These are phyloP conservation scores for Calonectria henricotiae DNA, from an alignment of 2,329 filamentous ascomycete species.

Conservation along the genomic window DNA sequence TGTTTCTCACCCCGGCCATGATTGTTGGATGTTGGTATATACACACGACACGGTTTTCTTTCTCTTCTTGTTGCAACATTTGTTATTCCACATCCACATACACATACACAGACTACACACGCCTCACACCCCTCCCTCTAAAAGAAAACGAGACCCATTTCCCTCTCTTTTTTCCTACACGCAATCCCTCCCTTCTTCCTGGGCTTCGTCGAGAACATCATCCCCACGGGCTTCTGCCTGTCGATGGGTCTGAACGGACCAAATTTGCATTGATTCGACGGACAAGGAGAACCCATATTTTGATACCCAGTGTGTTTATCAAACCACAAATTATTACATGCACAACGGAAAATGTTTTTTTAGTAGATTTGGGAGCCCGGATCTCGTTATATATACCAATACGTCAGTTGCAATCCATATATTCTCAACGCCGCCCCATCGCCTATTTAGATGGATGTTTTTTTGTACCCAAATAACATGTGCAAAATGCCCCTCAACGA, in stretches of 20 bases:
- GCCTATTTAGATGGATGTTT: slow-evolving; percentile 11
- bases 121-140: not conserved
- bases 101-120: too few species aligned
- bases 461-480: slow-evolving; percentile 15
- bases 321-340: not conserved
- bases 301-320: slow-evolving; percentile 12
- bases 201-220: slow-evolving; percentile 75
- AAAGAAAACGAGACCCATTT: not conserved
- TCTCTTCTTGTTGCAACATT: too few species aligned
- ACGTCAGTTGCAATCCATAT: slow-evolving; percentile 18
- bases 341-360: not conserved
- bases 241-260: slow-evolving; percentile 75
- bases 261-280: slow-evolving; percentile 80
- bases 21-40: slow-evolving; percentile 64
- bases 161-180: not conserved
- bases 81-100: too few species aligned
- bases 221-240: slow-evolving; percentile 71
- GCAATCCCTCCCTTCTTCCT: slow-evolving; percentile 69
- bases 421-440: slow-evolving; percentile 47
- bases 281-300: slow-evolving; percentile 81
- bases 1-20: slow-evolving; percentile 80
- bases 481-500: slow-evolving; percentile 15
- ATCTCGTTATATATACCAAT: slow-evolving; percentile 24
- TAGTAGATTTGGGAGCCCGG: slow-evolving; percentile 1
- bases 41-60: too few species aligned